Conservation (phyloP, 2,329 filamentous ascomycete genomes). For the Fusarium subglutinans region DNA sequence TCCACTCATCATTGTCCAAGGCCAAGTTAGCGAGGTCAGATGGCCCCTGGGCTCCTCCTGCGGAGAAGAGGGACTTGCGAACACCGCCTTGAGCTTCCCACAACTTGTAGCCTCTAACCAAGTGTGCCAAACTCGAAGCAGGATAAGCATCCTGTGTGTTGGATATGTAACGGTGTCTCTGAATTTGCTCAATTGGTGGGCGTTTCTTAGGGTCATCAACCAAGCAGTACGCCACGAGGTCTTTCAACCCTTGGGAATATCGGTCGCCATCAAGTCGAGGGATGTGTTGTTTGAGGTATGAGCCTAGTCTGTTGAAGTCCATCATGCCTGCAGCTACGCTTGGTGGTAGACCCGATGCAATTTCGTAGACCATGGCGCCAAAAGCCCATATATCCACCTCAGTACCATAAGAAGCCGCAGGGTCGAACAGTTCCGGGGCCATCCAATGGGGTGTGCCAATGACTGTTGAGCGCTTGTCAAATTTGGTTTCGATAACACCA, state of each 20-base stretch:
- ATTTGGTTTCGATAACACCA: slow-evolving; percentile 77
- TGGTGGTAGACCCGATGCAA: slow-evolving; percentile 80
- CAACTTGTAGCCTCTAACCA: slow-evolving; percentile 76
- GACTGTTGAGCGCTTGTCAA: slow-evolving; percentile 81
- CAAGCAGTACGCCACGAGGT: slow-evolving; percentile 78
- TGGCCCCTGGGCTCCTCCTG: slow-evolving; percentile 66
- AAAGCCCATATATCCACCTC: slow-evolving; percentile 88
- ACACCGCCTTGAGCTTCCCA: slow-evolving; percentile 81
- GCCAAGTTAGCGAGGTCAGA: slow-evolving; percentile 55
- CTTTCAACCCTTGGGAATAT: slow-evolving; percentile 74
- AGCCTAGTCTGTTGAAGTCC: slow-evolving; percentile 60
- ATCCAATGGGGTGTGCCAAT: slow-evolving; percentile 89
- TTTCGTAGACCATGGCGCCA: slow-evolving; percentile 82
- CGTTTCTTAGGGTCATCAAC: slow-evolving; percentile 73
- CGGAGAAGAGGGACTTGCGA: slow-evolving; percentile 70
- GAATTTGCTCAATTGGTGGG: slow-evolving; percentile 74
- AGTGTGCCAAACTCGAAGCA: slow-evolving; percentile 67
- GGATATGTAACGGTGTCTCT: slow-evolving; percentile 74
- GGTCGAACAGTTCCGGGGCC: slow-evolving; percentile 80
- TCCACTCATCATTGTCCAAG: slow-evolving; percentile 69
- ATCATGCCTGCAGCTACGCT: slow-evolving; percentile 66
- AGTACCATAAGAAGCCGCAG: slow-evolving; percentile 71
- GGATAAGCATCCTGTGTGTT: slow-evolving; percentile 72
- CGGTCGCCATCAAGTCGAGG: slow-evolving; percentile 76
- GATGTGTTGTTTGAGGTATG: slow-evolving; percentile 66